These are phyloP conservation scores for Rhodotorula sp. DNA, from an alignment of 1,284 basidiomycete genomes.

Conservation along the genomic window DNA sequence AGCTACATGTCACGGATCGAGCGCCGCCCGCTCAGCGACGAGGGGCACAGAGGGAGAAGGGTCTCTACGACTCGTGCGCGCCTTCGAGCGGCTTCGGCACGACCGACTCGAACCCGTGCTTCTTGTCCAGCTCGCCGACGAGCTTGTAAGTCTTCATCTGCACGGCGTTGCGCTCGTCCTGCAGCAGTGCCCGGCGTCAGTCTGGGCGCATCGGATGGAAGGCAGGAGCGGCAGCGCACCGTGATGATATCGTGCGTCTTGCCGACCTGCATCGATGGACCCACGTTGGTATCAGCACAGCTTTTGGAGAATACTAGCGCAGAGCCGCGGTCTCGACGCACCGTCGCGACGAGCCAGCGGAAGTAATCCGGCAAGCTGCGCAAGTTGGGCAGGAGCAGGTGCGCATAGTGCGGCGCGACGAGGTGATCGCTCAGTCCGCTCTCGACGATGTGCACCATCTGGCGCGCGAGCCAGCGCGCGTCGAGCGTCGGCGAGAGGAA, in stretches of 20 bases:
- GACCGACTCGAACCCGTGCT: constrained; percentile 6
- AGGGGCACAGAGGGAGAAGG: too few relatives aligned
- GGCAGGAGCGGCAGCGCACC: not conserved
- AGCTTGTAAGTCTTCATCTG: constrained; percentile 23
- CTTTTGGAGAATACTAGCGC: not conserved
- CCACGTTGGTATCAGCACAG: too few relatives aligned
- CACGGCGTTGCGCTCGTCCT: constrained; percentile 22
- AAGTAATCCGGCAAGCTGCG: constrained; percentile 29
- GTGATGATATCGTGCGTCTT: constrained; percentile 37
- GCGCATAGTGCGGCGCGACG: constrained; percentile 30
- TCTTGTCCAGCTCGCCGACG: constrained; percentile 27
- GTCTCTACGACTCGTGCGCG: too few relatives aligned
- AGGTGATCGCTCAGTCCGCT: constrained; percentile 33
- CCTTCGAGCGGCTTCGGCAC: too few relatives aligned
- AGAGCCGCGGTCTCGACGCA: not conserved
- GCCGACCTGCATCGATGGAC: constrained; percentile 11
- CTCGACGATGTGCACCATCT: constrained; percentile 34
- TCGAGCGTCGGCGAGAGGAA: constrained; percentile 32
- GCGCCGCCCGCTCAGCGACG: too few relatives aligned
- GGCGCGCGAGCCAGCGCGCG: constrained; percentile 23
- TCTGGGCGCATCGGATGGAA: too few relatives aligned
- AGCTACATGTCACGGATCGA: too few relatives aligned
- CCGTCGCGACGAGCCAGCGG: constrained; percentile 29
- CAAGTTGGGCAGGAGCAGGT: constrained; percentile 22
- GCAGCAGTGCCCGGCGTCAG: not conserved